phyloP scores from a whole-genome alignment of 1,284 basidiomycete genomes.

The Boletellus dicymbophilus region DNA sequence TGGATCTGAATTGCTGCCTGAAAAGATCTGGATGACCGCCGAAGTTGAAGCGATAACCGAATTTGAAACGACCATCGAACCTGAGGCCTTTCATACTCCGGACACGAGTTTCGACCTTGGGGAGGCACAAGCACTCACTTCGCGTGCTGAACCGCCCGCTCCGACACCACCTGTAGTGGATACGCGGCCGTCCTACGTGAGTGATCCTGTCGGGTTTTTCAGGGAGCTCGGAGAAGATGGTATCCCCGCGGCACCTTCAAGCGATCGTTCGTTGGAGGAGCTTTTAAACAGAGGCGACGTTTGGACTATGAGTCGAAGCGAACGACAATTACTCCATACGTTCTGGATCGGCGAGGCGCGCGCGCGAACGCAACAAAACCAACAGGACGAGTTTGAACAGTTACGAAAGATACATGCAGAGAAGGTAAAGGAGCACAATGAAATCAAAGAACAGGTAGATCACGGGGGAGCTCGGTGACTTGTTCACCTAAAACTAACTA shows the following conservation, averaged over 20 bases:
- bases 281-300: conserved; percentile 38
- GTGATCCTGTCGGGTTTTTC: conserved; percentile 36
- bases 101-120: conserved; percentile 5
- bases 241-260: conserved; percentile 36
- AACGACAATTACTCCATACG: conserved; percentile 40
- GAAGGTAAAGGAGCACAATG: conserved; percentile 31
- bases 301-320: conserved; percentile 45
- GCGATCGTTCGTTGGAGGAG: conserved; percentile 36
- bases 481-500: no score
- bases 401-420: conserved; percentile 35
- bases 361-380: conserved; percentile 29
- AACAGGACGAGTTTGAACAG: conserved; percentile 39
- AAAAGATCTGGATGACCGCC: conserved; percentile 33
- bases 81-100: neutral
- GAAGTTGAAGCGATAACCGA: no score
- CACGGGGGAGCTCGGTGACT: no score
- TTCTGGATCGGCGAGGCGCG: conserved; percentile 38
- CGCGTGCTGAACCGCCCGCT: neutral
- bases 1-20: conserved; percentile 17
- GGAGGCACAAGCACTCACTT: neutral
- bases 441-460: conserved; percentile 40
- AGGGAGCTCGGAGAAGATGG: conserved; percentile 28
- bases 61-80: no score
- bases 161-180: neutral
- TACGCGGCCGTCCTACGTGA: conserved; percentile 8